phyloP scores from a whole-genome alignment of 2,329 filamentous ascomycete genomes.

The Blumeria graminis region DNA sequence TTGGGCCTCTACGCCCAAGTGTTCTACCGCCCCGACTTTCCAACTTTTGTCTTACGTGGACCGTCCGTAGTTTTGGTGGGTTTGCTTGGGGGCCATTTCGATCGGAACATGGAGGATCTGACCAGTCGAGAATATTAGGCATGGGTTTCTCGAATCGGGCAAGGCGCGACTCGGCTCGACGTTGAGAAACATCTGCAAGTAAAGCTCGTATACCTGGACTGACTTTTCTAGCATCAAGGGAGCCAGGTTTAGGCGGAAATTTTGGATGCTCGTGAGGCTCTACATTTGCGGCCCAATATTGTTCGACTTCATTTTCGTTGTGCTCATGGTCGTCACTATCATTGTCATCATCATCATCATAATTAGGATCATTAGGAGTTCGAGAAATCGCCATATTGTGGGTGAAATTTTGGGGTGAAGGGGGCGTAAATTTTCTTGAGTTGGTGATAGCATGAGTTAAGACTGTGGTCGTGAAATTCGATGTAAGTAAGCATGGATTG shows the following conservation, averaged over 20 bases:
- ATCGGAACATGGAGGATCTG: slow-evolving; percentile 38
- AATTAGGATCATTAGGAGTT: neutral
- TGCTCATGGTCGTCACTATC: slow-evolving; percentile 8
- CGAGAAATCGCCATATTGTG: too few relatives aligned
- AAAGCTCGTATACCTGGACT: slow-evolving; percentile 29
- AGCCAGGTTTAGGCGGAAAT: slow-evolving; percentile 31
- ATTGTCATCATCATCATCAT: slow-evolving; percentile 39
- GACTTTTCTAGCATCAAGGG: slow-evolving; percentile 27
- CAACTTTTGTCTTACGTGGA: slow-evolving; percentile 50
- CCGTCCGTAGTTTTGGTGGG: slow-evolving; percentile 44
- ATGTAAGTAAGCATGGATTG: too few relatives aligned
- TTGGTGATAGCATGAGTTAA: too few relatives aligned
- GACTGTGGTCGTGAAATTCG: too few relatives aligned
- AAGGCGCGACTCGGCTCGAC: neutral
- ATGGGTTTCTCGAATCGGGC: slow-evolving; percentile 25
- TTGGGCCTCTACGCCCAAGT: slow-evolving; percentile 41
- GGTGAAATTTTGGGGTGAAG: too few relatives aligned
- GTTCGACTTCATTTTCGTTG: too few relatives aligned
- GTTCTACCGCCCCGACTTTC: slow-evolving; percentile 47
- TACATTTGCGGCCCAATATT: slow-evolving; percentile 27
- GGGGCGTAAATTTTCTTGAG: too few relatives aligned
- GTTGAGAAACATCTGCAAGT: slow-evolving; percentile 23
- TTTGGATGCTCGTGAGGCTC: slow-evolving; percentile 23
- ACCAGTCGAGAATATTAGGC: slow-evolving; percentile 60
- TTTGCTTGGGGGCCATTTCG: slow-evolving; percentile 33